A percentile compares a stretch with the other conserved stretches of the same genome.
Conservation (phyloP, 192 early-diverging fungal species). For the Coemansia sp. region DNA sequence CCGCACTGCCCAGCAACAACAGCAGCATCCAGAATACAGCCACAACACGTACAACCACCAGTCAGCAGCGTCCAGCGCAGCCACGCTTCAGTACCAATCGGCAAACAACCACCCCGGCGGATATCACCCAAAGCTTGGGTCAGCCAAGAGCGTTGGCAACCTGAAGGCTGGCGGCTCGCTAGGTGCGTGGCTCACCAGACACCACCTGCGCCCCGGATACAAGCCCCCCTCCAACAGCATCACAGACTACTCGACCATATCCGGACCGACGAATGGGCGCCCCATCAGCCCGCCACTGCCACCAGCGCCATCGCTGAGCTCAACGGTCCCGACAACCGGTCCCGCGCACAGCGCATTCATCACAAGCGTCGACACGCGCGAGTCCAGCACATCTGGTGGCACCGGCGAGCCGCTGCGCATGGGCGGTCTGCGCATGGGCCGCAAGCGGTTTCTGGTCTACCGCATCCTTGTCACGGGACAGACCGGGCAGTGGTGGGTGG, state of each 20-base stretch:
- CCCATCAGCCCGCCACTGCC: neutral
- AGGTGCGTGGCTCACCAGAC: constrained; percentile 49
- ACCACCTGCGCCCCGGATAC: constrained; percentile 36
- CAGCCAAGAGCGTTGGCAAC: constrained; percentile 43
- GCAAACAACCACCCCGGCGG: constrained; percentile 6
- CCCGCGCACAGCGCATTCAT: constrained; percentile 28
- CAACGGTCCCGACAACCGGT: constrained; percentile 4
- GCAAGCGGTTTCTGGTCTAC: constrained; percentile 48
- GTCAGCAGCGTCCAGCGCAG: constrained; percentile 38
- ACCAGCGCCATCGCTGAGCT: neutral
- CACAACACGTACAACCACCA: constrained; percentile 25
- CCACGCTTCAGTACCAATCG: constrained; percentile 28
- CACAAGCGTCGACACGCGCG: constrained; percentile 48
- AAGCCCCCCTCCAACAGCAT: constrained; percentile 1
- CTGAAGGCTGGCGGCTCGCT: constrained; percentile 42
- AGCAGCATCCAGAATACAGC: constrained; percentile 13
- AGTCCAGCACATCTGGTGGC: constrained; percentile 14
- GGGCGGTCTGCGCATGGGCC: constrained; percentile 47
- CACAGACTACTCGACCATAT: neutral
- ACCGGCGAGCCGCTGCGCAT: constrained; percentile 33
- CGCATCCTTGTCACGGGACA: constrained; percentile 45
- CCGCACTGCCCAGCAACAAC: constrained; percentile 22
- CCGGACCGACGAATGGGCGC: constrained; percentile 6
- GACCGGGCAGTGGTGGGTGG: constrained; percentile 49
- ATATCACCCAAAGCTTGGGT: constrained; percentile 18